Evolutionary conservation across 2,329 filamentous ascomycete genomes (phyloP).

Genomic region (Epicoccum nigrum): DNA sequence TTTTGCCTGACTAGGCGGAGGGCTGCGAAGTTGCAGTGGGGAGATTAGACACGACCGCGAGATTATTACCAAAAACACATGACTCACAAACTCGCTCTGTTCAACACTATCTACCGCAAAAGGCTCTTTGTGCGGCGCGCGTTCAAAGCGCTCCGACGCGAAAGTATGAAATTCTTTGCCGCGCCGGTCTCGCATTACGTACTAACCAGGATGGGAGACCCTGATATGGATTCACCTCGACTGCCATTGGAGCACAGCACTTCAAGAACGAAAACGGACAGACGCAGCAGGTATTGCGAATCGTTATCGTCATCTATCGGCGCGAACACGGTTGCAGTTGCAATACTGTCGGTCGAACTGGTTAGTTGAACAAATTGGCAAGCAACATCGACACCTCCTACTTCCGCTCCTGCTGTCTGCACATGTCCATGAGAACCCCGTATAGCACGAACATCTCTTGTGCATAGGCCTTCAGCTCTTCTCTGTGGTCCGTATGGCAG

Average conservation of each 20-base stretch:
- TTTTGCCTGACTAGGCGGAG: slow-evolving; percentile 34
- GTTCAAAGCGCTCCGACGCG: slow-evolving; percentile 26
- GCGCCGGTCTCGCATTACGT: slow-evolving; percentile 29
- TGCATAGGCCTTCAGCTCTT: slow-evolving; percentile 30
- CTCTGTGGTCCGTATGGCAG: slow-evolving; percentile 29
- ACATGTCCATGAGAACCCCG: slow-evolving; percentile 35
- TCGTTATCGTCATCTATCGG: no score
- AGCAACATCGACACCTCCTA: neutral
- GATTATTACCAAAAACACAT: slow-evolving; percentile 17
- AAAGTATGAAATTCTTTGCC: slow-evolving; percentile 31
- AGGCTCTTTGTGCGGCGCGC: slow-evolving; percentile 15
- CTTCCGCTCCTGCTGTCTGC: neutral
- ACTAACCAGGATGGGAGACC: slow-evolving; percentile 17
- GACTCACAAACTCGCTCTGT: no score
- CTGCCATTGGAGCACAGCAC: neutral
- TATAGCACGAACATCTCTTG: slow-evolving; percentile 40
- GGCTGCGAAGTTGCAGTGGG: slow-evolving; percentile 22
- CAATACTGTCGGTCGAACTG: no score
- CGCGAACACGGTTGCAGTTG: no score
- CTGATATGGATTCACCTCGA: slow-evolving; percentile 8
- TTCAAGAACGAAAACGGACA: no score
- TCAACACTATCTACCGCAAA: neutral
- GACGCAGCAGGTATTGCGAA: no score
- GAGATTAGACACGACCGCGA: neutral
- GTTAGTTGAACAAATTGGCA: neutral